Conservation (phyloP, 257 asterid genomes). For the Sherardia arvensis region DNA sequence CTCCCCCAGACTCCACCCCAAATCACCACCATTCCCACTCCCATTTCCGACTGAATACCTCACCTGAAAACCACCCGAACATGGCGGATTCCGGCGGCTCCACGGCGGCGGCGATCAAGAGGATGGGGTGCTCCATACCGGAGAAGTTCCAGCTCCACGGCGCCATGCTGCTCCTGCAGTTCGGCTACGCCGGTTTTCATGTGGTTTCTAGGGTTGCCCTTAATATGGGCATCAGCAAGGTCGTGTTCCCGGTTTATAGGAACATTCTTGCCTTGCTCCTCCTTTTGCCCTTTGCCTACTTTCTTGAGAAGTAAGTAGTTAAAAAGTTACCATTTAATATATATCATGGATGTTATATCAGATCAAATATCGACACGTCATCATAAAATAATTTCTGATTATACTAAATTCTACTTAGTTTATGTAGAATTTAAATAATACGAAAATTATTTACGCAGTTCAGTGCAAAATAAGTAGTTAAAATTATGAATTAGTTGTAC, state of each 20-base stretch:
- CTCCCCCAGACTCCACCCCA: slow-evolving; percentile 39
- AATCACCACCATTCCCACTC: slow-evolving; percentile 2
- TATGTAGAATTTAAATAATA: too few species aligned
- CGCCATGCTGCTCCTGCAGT: slow-evolving; percentile 84
- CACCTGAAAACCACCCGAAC: background rate
- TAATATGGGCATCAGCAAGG: slow-evolving; percentile 98
- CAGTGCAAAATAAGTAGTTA: slow-evolving; percentile 46
- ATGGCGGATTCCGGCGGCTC: slow-evolving; percentile 70
- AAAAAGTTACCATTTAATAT: too few species aligned
- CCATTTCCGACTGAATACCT: background rate
- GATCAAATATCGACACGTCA: too few species aligned
- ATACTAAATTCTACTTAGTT: too few species aligned
- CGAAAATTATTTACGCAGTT: too few species aligned
- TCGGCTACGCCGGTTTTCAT: slow-evolving; percentile 97
- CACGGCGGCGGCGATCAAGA: slow-evolving; percentile 17
- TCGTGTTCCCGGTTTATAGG: slow-evolving; percentile 86
- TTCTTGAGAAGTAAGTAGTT: slow-evolving; percentile 67
- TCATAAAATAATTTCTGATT: too few species aligned
- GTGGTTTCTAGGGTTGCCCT: slow-evolving; percentile 92
- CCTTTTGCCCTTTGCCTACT: slow-evolving; percentile 90
- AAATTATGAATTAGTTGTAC: too few species aligned
- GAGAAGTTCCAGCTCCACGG: slow-evolving; percentile 79
- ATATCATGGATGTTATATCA: too few species aligned
- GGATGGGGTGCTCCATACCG: slow-evolving; percentile 61
- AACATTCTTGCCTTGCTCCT: slow-evolving; percentile 88